Base-by-base conservation (phyloP, 495 filamentous ascomycete genomes). In the Annulohypoxylon moriforme region DNA sequence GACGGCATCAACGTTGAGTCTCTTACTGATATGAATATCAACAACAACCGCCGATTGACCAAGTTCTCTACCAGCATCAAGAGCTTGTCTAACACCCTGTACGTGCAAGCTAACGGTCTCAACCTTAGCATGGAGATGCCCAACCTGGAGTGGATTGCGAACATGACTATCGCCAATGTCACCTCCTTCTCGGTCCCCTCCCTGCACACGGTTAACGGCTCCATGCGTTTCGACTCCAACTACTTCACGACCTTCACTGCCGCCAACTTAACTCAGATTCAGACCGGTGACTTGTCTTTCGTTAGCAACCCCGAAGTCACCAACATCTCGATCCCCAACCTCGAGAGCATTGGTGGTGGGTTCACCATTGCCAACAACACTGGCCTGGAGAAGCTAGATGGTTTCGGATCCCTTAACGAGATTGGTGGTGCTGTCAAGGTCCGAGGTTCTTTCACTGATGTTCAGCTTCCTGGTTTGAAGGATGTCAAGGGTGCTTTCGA, bases 341-440 rank as follows among this genome's bases (percentile, higher is more conserved):
- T 99, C 57, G 88, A 82, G 68, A 85, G 77, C 20, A 85, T 98
- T 75, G 88, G 87, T 68, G 94, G 91, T 83, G 92, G 89, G 75
- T 88, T 96, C 81, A 85, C 90, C 67, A 88, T 98, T 75, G 89
- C 90, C 78, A 96, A 96, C 86, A 97, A 98, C 88, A 93, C 94
- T 50, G 80, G 84, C 53, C 85, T 97, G 11, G 64, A 71, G 57
- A 75, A 79, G 64, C 85, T 97, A 31, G 76, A 86, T 61, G 86
- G 85, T 50, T 92, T 98, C 85, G 83, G 86, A 38, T 75, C 82
- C 46, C 85, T 99, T 22, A 74, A 85, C 66, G 85, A 78, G n/a
- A 86, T 98, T 49, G 86, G 85, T 69, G 96, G 95, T 81, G 95
- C 94, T 66, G 83, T 99, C 80, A 93, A 97, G 84, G 89, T 97